Evolutionary conservation across 495 filamentous ascomycete species (phyloP).

Genomic region (Aspergillus homomorphus): DNA sequence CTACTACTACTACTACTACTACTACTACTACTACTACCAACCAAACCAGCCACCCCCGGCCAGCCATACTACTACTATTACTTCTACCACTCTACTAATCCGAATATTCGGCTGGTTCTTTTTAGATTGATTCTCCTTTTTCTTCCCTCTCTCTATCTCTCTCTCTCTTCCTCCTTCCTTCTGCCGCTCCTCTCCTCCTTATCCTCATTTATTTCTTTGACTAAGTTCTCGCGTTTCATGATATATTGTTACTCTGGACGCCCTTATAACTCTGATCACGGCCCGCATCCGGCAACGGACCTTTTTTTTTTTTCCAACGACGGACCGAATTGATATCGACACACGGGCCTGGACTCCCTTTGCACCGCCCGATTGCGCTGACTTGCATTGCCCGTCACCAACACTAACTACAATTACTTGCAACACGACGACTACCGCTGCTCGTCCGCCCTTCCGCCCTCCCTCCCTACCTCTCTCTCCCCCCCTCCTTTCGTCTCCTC

Average conservation of each 20-base stretch:
- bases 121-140: constrained; percentile 4
- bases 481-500: too few relatives aligned
- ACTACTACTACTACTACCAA: constrained; percentile 1
- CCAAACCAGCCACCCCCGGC: background rate
- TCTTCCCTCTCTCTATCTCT: constrained; percentile 4
- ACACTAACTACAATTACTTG: background rate
- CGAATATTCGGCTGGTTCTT: constrained; percentile 6
- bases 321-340: constrained; percentile 13
- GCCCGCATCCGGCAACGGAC: constrained; percentile 10
- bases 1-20: constrained; percentile 1
- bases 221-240: constrained; percentile 4
- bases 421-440: background rate
- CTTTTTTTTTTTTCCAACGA: constrained; percentile 2
- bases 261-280: constrained; percentile 8
- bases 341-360: constrained; percentile 15
- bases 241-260: background rate
- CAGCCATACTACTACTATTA: background rate
- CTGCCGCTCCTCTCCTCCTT: constrained; percentile 9
- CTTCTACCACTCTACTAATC: constrained; percentile 3
- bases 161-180: constrained; percentile 4
- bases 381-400: background rate
- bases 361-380: constrained; percentile 18
- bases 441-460: constrained; percentile 7
- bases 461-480: constrained; percentile 7
- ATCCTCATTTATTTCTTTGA: constrained; percentile 3